Percentiles rank a stretch among this genome's conserved stretches.
Evolutionary conservation across 192 early-diverging fungal genomes (phyloP).

Genomic region (Phlyctochytrium arcticum): DNA sequence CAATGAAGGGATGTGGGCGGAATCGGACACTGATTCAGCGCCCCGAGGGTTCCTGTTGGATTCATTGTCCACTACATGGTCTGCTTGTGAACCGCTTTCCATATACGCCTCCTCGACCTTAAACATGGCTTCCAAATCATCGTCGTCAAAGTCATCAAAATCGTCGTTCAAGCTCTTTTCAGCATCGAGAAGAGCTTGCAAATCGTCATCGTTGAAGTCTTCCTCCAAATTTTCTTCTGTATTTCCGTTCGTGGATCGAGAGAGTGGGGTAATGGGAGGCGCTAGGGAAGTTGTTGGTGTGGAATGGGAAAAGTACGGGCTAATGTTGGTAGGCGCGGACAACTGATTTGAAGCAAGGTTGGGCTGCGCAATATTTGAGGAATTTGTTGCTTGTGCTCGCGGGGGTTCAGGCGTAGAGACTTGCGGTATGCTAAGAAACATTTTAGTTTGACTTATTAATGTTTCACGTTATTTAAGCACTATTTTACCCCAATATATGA

Average conservation of each 20-base stretch:
- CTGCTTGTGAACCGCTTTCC: not conserved
- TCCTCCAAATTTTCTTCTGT: not conserved
- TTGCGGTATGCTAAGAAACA: too few relatives aligned
- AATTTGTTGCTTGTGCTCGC: too few relatives aligned
- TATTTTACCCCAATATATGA: not conserved
- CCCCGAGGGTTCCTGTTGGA: too few relatives aligned
- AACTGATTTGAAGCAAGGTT: not conserved
- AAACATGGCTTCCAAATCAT: not conserved
- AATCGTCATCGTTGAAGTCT: too few relatives aligned
- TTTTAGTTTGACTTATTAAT: too few relatives aligned
- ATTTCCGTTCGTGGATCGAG: not conserved
- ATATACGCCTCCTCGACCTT: not conserved
- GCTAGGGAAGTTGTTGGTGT: not conserved
- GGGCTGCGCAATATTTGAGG: too few relatives aligned
- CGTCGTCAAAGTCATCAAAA: not conserved
- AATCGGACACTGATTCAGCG: too few relatives aligned
- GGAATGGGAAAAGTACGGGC: not conserved
- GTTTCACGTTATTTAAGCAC: too few relatives aligned
- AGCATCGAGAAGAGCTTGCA: too few relatives aligned
- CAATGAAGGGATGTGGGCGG: too few relatives aligned
- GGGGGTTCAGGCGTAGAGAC: too few relatives aligned
- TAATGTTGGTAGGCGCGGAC: not conserved
- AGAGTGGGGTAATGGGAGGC: not conserved
- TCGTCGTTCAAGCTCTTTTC: not conserved
- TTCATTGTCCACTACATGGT: not conserved